These are phyloP conservation scores for Pythium phragmiticola DNA, from an alignment of 352 stramenopile species.

Conservation along the genomic window DNA sequence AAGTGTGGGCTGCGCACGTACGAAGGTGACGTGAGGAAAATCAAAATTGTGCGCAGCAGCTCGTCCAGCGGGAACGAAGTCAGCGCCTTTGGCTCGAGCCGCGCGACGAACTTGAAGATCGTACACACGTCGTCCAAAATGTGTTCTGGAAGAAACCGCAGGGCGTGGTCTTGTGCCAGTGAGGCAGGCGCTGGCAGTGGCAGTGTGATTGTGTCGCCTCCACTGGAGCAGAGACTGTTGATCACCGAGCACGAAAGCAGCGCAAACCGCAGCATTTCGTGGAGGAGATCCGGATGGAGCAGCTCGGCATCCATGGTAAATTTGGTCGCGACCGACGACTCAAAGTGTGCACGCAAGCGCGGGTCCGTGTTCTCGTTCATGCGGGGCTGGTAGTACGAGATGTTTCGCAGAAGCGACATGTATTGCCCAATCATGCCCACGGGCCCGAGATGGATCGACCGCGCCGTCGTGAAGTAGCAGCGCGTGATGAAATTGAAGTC, in stretches of 20 bases:
- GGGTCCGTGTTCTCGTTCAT: slow-evolving; percentile 75
- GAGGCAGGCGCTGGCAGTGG: slow-evolving; percentile 39
- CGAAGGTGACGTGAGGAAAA: slow-evolving; percentile 87
- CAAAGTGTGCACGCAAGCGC: slow-evolving; percentile 72
- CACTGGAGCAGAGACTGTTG: slow-evolving; percentile 47
- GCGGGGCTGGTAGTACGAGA: slow-evolving; percentile 87
- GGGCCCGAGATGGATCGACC: slow-evolving; percentile 91
- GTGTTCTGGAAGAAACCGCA: slow-evolving; percentile 93
- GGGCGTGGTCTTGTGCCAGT: slow-evolving; percentile 29
- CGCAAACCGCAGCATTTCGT: slow-evolving; percentile 74
- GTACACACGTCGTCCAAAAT: slow-evolving; percentile 94
- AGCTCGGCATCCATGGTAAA: slow-evolving; percentile 82
- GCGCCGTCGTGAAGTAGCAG: slow-evolving; percentile 95
- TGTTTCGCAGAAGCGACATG: slow-evolving; percentile 86
- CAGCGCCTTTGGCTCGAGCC: slow-evolving; percentile 84
- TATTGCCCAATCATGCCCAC: slow-evolving; percentile 83
- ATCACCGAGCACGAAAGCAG: slow-evolving; percentile 65
- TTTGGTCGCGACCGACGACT: slow-evolving; percentile 64
- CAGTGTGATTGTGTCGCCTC: slow-evolving; percentile 26
- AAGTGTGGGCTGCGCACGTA: slow-evolving; percentile 92
- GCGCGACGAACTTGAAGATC: slow-evolving; percentile 90
- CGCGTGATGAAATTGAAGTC: slow-evolving; percentile 97
- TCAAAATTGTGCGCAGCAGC: slow-evolving; percentile 89
- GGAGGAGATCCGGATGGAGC: slow-evolving; percentile 71
- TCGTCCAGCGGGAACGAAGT: slow-evolving; percentile 83